Evolutionary conservation across 1,139 yeast species (phyloP), one percentile per base, ranked within the genome.

Genomic region (Kodamaea sp.): DNA sequence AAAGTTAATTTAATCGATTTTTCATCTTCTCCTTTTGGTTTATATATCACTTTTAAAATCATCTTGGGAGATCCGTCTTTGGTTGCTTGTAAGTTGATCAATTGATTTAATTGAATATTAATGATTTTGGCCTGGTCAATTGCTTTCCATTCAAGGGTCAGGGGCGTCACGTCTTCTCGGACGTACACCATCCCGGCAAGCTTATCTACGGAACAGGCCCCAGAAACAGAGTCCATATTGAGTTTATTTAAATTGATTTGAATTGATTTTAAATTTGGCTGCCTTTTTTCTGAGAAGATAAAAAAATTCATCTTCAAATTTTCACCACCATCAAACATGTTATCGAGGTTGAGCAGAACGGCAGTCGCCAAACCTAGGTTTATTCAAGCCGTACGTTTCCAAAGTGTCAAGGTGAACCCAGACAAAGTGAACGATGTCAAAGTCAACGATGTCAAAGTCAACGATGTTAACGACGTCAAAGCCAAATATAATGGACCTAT

Each of bases 61-160:
- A 84, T 78, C 53, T 82, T 83, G 12, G 84, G 84, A 27, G 80
- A 70, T 0, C 79, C 65, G 8, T 84, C 83, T 22, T 87, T 84
- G 1, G 95, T 79, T 1, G 90, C 95, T 54, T 84, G 88, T 29
- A 88, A 61, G 43, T 76, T 75, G n/a, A 69, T 65, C 33, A 83
- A 71, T 20, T 74, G 63, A 44, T 76, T 76, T 38, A 84, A 62
- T 1, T 73, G 73, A 22, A 81, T 62, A 44, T 71, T 70, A 11
- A 79, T 62, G 5, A 67, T 51, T 24, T 72, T 64, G 41, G 74
- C 76, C 37, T 70, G 73, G 49, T 81, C 86, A 7, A 85, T 81
- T 27, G 89, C 84, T 48, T 78, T 74, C 94, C 94, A 84, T 40
- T 73, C 73, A 32, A 84, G 60, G 34, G 73, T 67, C 31, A 84